Evolutionary conservation across 2,329 filamentous ascomycete genomes (phyloP), one percentile per base, ranked within the genome.

Genomic region (Fusarium subtropicale): DNA sequence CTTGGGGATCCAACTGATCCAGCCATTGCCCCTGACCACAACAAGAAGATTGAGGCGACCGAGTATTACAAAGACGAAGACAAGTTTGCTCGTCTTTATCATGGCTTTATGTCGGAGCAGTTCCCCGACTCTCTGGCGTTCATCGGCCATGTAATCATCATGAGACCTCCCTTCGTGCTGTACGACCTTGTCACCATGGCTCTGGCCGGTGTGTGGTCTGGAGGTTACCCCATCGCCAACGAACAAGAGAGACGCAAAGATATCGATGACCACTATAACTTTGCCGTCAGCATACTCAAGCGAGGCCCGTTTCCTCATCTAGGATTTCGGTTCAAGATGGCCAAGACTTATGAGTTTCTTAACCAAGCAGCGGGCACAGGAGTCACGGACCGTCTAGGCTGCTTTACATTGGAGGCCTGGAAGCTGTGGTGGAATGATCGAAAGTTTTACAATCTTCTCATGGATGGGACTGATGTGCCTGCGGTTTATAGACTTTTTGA

Each of bases 291-390:
- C 3, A 60, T 52, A 1, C 72, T 79, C n/a, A 42, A 71, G 7
- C 54, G 59, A 31, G 76, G 74, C 9, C 73, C 73, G 5, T 59
- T 76, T 34, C 68, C 74, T 28, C 71, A 73, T 33, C 61, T 71
- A 13, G 77, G 76, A 20, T 55, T 73, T 30, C 69, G 76, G 7
- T 28, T 71, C 16, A 64, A 63, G n/a, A 64, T 66, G 16, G 45
- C 47, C 38, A 55, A 58, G 16, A 75, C 71, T n/a, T 77, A 75
- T 50, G 60, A 71, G 8, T 84, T 79, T 71, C 69, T 84, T 50
- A 80, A 85, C 69, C 69, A 75, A 34, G 76, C 79, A 12, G 82
- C 82, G 1, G 82, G 82, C 2, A 83, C 81, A 3, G 79, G 82
- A 6, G 75, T 83, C 26, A 74, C 66, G 41, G 79, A 83, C 46